phyloP scores from a whole-genome alignment of 805 yeast species.

The Brettanomyces anomalus region DNA sequence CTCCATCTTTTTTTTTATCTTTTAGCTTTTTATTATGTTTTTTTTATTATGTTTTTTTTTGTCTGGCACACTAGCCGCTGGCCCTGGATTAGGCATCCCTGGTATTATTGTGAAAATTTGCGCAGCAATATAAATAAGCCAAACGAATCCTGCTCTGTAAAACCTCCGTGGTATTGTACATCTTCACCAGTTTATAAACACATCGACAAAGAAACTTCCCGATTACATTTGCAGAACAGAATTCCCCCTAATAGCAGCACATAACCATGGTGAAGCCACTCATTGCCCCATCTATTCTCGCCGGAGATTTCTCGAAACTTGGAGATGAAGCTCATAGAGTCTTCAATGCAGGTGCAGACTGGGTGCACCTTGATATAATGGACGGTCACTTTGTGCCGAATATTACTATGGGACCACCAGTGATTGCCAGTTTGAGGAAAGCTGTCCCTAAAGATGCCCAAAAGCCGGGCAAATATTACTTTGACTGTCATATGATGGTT shows the following conservation, averaged over 20 bases:
- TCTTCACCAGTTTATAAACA: too few relatives aligned
- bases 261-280: slow-evolving; percentile 61
- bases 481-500: slow-evolving; percentile 99
- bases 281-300: slow-evolving; percentile 90
- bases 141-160: too few relatives aligned
- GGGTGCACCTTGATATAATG: slow-evolving; percentile 98
- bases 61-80: neutral
- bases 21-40: too few relatives aligned
- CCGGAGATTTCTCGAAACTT: slow-evolving; percentile 83
- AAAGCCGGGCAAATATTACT: slow-evolving; percentile 29
- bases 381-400: slow-evolving; percentile 99
- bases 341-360: slow-evolving; percentile 77
- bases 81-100: too few relatives aligned
- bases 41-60: neutral
- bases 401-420: slow-evolving; percentile 88
- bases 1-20: too few relatives aligned
- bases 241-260: too few relatives aligned
- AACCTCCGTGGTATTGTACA: too few relatives aligned
- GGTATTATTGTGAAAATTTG: too few relatives aligned
- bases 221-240: too few relatives aligned
- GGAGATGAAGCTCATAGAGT: slow-evolving; percentile 82
- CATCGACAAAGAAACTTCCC: too few relatives aligned
- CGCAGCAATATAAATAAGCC: too few relatives aligned
- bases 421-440: slow-evolving; percentile 68
- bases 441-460: slow-evolving; percentile 50